phyloP scores from a whole-genome alignment of 208 protist genomes.

The Angomonas ambiguus region DNA sequence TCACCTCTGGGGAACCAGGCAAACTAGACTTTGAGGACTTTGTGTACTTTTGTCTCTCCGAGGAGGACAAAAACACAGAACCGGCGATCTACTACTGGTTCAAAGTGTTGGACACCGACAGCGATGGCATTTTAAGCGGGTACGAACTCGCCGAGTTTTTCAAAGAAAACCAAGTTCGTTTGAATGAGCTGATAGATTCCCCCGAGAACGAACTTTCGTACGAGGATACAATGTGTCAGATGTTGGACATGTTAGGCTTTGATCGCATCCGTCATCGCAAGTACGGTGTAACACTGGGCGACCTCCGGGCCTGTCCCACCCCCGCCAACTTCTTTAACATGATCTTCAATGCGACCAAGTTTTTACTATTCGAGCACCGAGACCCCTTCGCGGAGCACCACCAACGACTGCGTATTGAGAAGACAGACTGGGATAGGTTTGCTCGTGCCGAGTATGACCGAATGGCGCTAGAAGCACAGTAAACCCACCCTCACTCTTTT shows the following conservation, averaged over 20 bases:
- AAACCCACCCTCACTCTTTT: conserved; percentile 7
- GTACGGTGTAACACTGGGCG: conserved; percentile 78
- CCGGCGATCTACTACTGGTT: conserved; percentile 95
- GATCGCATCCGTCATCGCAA: conserved; percentile 28
- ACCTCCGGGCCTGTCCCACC: conserved; percentile 86
- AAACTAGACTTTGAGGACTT: conserved; percentile 93
- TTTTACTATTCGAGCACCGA: conserved; percentile 90
- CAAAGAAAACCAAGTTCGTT: conserved; percentile 87
- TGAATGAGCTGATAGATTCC: conserved; percentile 68
- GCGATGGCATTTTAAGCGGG: conserved; percentile 91
- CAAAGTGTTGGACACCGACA: conserved; percentile 88
- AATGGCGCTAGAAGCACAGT: conserved; percentile 81
- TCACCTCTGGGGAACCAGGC: conserved; percentile 49
- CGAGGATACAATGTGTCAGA: conserved; percentile 93
- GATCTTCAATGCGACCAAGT: conserved; percentile 94
- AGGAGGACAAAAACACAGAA: conserved; percentile 94
- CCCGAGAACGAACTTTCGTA: conserved; percentile 55
- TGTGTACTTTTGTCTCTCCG: conserved; percentile 95
- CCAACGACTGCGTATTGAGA: conserved; percentile 56
- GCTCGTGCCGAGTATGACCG: conserved; percentile 90
- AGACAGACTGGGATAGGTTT: conserved; percentile 94
- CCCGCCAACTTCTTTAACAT: conserved; percentile 93
- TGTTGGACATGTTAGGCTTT: conserved; percentile 92
- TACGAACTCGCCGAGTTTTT: conserved; percentile 94
- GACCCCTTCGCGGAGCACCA: conserved; percentile 86